These are phyloP conservation scores for Cladosporium sp. DNA, from an alignment of 2,329 filamentous ascomycete species.

Conservation along the genomic window DNA sequence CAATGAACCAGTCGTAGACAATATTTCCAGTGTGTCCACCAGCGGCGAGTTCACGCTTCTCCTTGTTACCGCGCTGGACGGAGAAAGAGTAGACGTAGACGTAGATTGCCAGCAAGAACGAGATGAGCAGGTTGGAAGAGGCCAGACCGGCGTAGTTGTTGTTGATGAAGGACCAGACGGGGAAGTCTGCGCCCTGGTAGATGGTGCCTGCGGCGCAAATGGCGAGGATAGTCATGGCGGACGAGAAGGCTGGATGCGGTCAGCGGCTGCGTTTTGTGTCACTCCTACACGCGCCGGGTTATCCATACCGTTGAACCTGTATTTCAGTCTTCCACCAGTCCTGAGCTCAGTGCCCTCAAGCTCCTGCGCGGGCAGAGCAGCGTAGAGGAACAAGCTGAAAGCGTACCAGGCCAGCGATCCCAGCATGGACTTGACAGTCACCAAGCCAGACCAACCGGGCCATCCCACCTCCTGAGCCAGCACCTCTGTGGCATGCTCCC, in stretches of 20 bases:
- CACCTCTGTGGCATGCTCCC: conserved; percentile 54
- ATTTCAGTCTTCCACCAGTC: conserved; percentile 71
- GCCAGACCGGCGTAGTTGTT: conserved; percentile 86
- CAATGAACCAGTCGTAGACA: conserved; percentile 95
- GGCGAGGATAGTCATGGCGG: conserved; percentile 69
- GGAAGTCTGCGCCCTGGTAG: conserved; percentile 73
- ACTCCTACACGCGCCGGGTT: neutral
- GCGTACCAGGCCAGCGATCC: conserved; percentile 74
- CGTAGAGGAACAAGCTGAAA: conserved; percentile 69
- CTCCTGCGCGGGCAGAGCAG: conserved; percentile 70
- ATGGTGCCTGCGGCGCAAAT: conserved; percentile 70
- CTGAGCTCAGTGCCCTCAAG: conserved; percentile 66
- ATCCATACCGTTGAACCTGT: conserved; percentile 61
- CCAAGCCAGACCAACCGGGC: conserved; percentile 70
- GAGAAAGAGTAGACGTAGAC: conserved; percentile 80
- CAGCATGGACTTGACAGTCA: conserved; percentile 64
- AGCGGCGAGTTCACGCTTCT: conserved; percentile 71
- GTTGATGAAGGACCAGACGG: conserved; percentile 88
- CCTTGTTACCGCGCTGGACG: conserved; percentile 69
- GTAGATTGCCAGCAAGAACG: conserved; percentile 67
- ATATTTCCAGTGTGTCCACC: conserved; percentile 81
- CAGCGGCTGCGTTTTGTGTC: conserved; percentile 11
- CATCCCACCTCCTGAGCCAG: conserved; percentile 80
- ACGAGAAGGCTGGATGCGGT: conserved; percentile 60
- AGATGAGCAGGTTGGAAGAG: conserved; percentile 75